Evolutionary conservation across 768 basidiomycete species (phyloP).

Genomic region (Coprinopsis strossmayeri): DNA sequence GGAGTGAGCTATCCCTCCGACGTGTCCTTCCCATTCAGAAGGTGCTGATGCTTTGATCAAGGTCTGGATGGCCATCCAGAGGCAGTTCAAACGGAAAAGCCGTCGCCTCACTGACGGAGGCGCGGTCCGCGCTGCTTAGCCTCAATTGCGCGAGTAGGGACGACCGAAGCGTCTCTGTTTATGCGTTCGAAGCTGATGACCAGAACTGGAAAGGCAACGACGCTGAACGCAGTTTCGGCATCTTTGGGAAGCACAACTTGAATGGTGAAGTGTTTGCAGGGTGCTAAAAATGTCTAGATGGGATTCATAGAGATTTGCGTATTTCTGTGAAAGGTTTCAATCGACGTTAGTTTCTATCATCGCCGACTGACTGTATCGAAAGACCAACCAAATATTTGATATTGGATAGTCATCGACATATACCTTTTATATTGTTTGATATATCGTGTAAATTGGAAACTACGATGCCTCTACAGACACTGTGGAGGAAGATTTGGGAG

Average conservation of each 20-base stretch:
- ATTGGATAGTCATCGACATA: too few species aligned
- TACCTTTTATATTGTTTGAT: too few species aligned
- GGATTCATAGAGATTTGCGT: too few species aligned
- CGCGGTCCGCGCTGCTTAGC: slow-evolving; percentile 24
- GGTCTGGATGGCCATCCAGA: slow-evolving; percentile 36
- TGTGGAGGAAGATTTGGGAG: not conserved
- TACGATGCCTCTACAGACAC: too few species aligned
- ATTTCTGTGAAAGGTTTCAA: too few species aligned
- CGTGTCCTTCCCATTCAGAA: not conserved
- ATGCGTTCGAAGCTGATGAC: slow-evolving; percentile 33
- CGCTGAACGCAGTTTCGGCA: slow-evolving; percentile 33
- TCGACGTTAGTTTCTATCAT: too few species aligned
- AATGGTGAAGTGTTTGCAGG: too few species aligned
- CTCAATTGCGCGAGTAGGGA: slow-evolving; percentile 29
- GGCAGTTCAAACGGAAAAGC: slow-evolving; percentile 24
- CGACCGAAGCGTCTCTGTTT: slow-evolving; percentile 25
- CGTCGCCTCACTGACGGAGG: slow-evolving; percentile 24
- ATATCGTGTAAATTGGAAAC: not conserved
- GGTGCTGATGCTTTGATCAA: slow-evolving; percentile 6
- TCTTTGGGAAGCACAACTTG: slow-evolving; percentile 26
- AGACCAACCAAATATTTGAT: too few species aligned
- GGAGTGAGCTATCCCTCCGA: slow-evolving; percentile 20
- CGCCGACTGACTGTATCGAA: not conserved
- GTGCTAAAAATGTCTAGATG: too few species aligned
- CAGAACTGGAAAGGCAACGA: slow-evolving; percentile 30